These are phyloP conservation scores for Ogataea angusta DNA, from an alignment of 805 yeast species.

Conservation along the genomic window DNA sequence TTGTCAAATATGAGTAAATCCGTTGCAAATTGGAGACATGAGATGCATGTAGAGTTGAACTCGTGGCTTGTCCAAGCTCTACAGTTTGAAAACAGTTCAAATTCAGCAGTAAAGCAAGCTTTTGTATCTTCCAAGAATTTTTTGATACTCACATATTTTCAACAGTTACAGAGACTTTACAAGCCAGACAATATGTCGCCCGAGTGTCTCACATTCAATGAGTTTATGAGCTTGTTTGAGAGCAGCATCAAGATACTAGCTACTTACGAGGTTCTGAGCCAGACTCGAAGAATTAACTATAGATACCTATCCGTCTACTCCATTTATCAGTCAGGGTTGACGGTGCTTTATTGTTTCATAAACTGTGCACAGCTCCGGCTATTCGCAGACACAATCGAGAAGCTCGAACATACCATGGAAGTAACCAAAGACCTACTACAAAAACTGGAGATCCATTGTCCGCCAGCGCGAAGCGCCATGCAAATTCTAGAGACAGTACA, in stretches of 20 bases:
- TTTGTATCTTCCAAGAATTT: conserved; percentile 12
- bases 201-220: conserved; percentile 2
- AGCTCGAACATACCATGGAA: conserved; percentile 7
- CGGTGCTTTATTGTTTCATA: conserved; percentile 18
- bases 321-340: conserved; percentile 21
- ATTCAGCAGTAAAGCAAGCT: not conserved
- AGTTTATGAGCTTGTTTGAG: conserved; percentile 13
- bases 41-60: conserved; percentile 19
- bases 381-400: conserved; percentile 4
- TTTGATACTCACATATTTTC: conserved; percentile 20
- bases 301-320: conserved; percentile 23
- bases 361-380: conserved; percentile 16
- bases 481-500: conserved; percentile 6
- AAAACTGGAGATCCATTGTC: conserved; percentile 15
- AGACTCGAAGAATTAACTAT: conserved; percentile 16
- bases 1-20: not conserved
- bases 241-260: conserved; percentile 13
- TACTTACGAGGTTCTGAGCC: conserved; percentile 13
- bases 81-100: not conserved
- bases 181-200: conserved; percentile 13
- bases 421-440: conserved; percentile 6
- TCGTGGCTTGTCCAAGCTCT: conserved; percentile 12
- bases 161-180: conserved; percentile 17
- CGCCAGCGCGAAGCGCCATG: conserved; percentile 19
- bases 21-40: conserved; percentile 9